Base-by-base conservation (phyloP, 768 basidiomycete genomes). In the Plicaturopsis crispa region DNA sequence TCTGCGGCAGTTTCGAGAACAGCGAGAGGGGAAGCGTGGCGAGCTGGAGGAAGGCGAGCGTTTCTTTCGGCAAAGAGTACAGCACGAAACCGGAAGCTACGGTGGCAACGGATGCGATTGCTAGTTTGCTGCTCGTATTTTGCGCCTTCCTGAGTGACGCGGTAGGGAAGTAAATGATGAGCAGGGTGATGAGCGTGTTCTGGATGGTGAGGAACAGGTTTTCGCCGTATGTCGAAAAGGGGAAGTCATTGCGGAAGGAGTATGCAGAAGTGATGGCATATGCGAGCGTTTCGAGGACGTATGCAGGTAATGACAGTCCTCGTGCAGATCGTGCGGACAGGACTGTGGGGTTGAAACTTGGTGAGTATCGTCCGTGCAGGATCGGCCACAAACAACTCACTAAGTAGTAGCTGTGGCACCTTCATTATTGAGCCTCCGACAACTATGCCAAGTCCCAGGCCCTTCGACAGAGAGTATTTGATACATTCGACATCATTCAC, bases 201-300 rank as follows among this genome's bases (percentile, higher is more conserved):
- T 94, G 91, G 42, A 91, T 52, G 21, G 88, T 80, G 35, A 98
- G 73, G 76, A 97, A 97, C 40, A 92, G 57, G 67, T 94, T 97
- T 61, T 99, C 96, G 52, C 96, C 96, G 43, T 97, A 99, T 1
- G 96, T 97, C 14, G 88, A 90, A 69, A 97, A 96, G 0, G 96
- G 91, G 61, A 93, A 97, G 17, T 67, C 59, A 52, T 89, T 84
- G 17, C 90, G 72, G 50, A 76, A 78, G 2, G 92, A 84, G 62
- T 98, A 99, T 8, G 79, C 78, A 19, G 92, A 73, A 0, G 81
- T 91, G 51, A 99, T 92, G 19, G 83, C 84, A 50, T 96, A 96
- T 1, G 88, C 75, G 20, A 87, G 66, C 0, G 94, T 97, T 55
- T 98, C 94, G 16, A 99, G 80, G 35, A 85, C 60, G 58, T 91